A percentile compares a stretch with the other conserved stretches of the same genome.
phyloP scores from a whole-genome alignment of 805 yeast genomes.

The Myxozyma udenii region DNA sequence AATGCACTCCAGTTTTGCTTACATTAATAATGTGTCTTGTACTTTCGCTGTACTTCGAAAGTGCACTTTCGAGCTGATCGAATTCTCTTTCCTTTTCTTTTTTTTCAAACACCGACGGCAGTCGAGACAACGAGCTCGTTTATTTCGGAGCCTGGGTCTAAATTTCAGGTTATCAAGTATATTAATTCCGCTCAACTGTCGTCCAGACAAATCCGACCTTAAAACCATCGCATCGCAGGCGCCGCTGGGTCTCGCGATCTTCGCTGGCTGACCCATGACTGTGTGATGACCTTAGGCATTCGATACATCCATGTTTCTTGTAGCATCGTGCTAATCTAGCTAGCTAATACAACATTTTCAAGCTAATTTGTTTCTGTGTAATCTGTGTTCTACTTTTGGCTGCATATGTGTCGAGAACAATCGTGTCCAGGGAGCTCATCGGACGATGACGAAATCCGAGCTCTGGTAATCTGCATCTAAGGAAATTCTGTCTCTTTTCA shows the following conservation, averaged over 20 bases:
- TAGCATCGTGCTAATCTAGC: background rate
- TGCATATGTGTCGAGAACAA: background rate
- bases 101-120: background rate
- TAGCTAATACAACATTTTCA: background rate
- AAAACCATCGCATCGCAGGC: conserved; percentile 32
- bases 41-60: background rate
- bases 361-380: background rate
- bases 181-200: background rate
- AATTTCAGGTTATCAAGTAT: background rate
- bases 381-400: background rate
- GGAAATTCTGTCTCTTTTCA: no score
- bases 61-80: background rate
- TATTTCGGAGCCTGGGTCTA: background rate
- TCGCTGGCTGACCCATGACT: conserved; percentile 31
- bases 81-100: background rate
- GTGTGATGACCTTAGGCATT: conserved; percentile 30
- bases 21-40: background rate
- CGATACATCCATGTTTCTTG: conserved; percentile 21
- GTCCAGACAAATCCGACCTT: conserved; percentile 27
- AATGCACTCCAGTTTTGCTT: no score
- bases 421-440: background rate
- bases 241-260: conserved; percentile 16
- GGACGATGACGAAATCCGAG: conserved; percentile 7
- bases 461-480: conserved; percentile 26
- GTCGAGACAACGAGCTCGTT: background rate